Evolutionary conservation across 345 rosid species (phyloP).

Genomic region (Populus simonii): DNA sequence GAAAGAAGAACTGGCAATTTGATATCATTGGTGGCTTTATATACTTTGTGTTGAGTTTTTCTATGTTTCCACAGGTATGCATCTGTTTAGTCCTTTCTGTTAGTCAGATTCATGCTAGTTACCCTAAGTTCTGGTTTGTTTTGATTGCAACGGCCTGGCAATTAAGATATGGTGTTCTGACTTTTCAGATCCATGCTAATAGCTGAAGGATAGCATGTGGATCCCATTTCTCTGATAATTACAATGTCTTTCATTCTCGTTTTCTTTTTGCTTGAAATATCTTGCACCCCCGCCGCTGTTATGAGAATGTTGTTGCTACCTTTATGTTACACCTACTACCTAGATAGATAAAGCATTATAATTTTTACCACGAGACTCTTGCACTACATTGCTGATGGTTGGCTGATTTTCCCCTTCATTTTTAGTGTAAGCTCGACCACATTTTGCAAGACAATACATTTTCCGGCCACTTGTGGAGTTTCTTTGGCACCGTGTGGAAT

Average conservation of each 20-base stretch:
- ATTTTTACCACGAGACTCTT: background rate
- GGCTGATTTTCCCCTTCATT: constrained; percentile 24
- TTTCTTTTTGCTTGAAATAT: constrained; percentile 8
- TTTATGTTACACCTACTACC: background rate
- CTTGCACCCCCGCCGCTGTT: background rate
- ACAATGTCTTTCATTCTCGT: background rate
- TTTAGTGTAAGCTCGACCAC: constrained; percentile 90
- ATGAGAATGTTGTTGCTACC: background rate
- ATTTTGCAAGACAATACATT: constrained; percentile 82
- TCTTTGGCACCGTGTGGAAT: constrained; percentile 76
- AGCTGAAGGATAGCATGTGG: background rate
- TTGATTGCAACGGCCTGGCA: background rate
- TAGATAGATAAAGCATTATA: background rate
- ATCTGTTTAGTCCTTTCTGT: constrained; percentile 16
- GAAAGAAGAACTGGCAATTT: constrained; percentile 99
- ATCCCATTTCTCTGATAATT: background rate
- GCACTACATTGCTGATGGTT: constrained; percentile 5
- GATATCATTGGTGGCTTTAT: constrained; percentile 97
- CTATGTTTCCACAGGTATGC: constrained; percentile 89
- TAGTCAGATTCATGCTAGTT: constrained; percentile 1
- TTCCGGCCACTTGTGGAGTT: constrained; percentile 79
- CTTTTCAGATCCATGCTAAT: background rate
- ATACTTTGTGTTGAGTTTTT: constrained; percentile 83
- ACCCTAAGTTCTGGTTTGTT: constrained; percentile 4
- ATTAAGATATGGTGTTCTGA: background rate